phyloP scores from a whole-genome alignment of 1,284 basidiomycete species.

The Boletus holoroseus region DNA sequence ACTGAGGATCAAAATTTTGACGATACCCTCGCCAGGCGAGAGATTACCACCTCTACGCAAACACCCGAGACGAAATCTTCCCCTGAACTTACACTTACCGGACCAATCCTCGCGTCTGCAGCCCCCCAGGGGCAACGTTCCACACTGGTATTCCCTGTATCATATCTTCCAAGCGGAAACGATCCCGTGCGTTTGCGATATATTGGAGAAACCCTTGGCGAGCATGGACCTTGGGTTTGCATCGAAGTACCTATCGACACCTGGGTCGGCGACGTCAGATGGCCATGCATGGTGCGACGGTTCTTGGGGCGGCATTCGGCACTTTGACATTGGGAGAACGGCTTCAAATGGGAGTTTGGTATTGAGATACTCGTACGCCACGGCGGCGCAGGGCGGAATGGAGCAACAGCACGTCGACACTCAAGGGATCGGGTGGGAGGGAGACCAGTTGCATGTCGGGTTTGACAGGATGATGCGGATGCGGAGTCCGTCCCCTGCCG shows the following conservation, averaged over 20 bases:
- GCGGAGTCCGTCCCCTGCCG: constrained; percentile 64
- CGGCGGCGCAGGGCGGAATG: constrained; percentile 46
- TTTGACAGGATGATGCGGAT: constrained; percentile 57
- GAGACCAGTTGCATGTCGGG: constrained; percentile 53
- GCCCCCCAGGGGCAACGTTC: constrained; percentile 63
- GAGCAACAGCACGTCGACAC: constrained; percentile 17
- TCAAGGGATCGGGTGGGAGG: constrained; percentile 39
- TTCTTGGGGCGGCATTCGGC: constrained; percentile 68
- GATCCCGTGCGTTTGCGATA: constrained; percentile 85
- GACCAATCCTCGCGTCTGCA: constrained; percentile 30
- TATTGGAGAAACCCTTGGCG: constrained; percentile 78
- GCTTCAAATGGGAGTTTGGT: constrained; percentile 57
- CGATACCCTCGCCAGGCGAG: constrained; percentile 14
- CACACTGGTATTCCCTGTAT: constrained; percentile 91
- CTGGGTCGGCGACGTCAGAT: constrained; percentile 49
- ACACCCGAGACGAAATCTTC: constrained; percentile 25
- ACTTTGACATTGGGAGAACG: constrained; percentile 65
- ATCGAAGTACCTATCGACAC: constrained; percentile 75
- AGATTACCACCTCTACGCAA: constrained; percentile 14
- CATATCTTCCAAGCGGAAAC: constrained; percentile 73
- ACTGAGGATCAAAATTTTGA: constrained; percentile 19
- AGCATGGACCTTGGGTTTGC: constrained; percentile 84
- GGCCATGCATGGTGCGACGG: constrained; percentile 80
- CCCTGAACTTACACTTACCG: constrained; percentile 18
- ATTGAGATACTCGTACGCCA: constrained; percentile 40